Conservation (phyloP, 306 rosid genomes). For the Inga leiocalycina region DNA sequence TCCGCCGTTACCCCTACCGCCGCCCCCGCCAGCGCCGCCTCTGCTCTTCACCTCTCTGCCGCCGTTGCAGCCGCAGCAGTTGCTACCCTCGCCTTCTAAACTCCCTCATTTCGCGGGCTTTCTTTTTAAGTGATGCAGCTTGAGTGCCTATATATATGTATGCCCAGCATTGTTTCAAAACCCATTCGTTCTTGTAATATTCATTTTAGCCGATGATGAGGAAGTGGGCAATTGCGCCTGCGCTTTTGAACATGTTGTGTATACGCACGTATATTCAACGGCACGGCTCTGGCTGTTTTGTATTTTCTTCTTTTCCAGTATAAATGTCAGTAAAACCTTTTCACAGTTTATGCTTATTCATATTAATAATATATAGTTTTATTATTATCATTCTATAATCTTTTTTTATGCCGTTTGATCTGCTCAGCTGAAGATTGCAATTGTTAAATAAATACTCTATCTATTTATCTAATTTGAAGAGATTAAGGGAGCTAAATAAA, state of each 20-base stretch:
- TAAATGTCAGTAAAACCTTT: not conserved
- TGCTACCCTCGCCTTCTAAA: constrained; percentile 44
- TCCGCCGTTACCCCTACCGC: not conserved
- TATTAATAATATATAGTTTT: not conserved
- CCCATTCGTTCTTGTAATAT: not conserved
- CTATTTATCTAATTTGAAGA: too few species aligned
- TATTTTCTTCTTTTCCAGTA: not conserved
- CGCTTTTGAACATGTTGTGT: not conserved
- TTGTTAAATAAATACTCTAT: too few species aligned
- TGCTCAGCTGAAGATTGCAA: too few species aligned
- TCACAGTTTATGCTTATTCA: not conserved
- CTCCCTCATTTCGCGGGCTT: not conserved
- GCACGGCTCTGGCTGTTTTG: not conserved
- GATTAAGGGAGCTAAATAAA: too few species aligned
- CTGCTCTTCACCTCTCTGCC: not conserved
- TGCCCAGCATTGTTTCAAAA: not conserved
- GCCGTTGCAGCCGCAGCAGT: not conserved
- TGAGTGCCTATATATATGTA: not conserved
- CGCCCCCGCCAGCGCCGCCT: not conserved
- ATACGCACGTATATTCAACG: not conserved
- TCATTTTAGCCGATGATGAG: not conserved
- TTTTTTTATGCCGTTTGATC: too few species aligned
- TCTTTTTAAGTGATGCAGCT: not conserved
- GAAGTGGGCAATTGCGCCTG: not conserved
- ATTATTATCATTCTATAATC: not conserved